These are phyloP conservation scores for Biscogniauxia marginata DNA, from an alignment of 2,329 filamentous ascomycete genomes.

Conservation along the genomic window DNA sequence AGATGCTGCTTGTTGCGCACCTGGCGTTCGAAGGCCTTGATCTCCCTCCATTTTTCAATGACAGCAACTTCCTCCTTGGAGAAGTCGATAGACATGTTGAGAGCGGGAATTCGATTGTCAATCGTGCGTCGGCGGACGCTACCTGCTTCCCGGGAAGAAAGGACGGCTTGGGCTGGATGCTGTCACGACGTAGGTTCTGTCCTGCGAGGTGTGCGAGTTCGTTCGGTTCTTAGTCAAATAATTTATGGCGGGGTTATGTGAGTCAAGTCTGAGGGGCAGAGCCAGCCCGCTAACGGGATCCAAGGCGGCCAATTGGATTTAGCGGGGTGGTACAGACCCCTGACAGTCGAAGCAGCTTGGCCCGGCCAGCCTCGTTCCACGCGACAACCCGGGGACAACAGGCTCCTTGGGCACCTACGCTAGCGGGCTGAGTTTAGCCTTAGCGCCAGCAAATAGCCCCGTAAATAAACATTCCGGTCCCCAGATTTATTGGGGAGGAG, in stretches of 20 bases:
- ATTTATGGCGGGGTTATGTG: constrained; percentile 4
- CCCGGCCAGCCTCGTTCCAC: background rate
- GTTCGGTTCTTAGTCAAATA: too few relatives aligned
- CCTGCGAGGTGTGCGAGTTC: too few relatives aligned
- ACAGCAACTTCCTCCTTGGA: constrained; percentile 85
- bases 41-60: constrained; percentile 85
- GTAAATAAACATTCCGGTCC: constrained; percentile 32
- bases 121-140: too few relatives aligned
- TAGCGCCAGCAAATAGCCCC: constrained; percentile 7
- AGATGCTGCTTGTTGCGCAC: constrained; percentile 39
- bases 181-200: too few relatives aligned
- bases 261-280: constrained; percentile 9
- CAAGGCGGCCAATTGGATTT: constrained; percentile 9
- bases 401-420: background rate
- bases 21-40: constrained; percentile 86
- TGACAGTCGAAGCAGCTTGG: background rate
- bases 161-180: too few relatives aligned
- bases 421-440: background rate
- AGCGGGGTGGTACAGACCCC: constrained; percentile 5
- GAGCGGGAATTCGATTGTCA: background rate
- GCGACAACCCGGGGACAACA: background rate
- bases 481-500: background rate
- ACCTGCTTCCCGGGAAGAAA: background rate
- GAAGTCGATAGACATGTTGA: constrained; percentile 82
- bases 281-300: background rate